Base-by-base conservation (phyloP, 495 filamentous ascomycete species). In the Cenococcum geophilum region DNA sequence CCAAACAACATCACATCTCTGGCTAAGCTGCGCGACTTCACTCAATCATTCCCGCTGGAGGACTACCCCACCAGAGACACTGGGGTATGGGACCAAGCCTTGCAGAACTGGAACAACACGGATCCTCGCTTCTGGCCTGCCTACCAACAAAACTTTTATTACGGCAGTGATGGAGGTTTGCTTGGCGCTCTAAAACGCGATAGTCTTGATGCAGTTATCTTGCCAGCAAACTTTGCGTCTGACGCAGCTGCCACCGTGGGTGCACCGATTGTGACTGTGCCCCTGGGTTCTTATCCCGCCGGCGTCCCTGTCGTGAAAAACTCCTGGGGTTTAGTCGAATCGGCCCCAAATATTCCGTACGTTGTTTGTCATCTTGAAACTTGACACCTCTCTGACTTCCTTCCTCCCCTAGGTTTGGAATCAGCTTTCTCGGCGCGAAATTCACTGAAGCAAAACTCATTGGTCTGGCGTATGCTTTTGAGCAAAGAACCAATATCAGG, bases 401-500 rank as follows among this genome's bases (percentile, higher is more conserved):
- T n/a, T n/a, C n/a, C n/a, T n/a, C n/a, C n/a, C n/a, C n/a, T n/a
- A n/a, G n/a, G n/a, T n/a, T n/a, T n/a, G n/a, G n/a, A n/a, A n/a
- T n/a, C n/a, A n/a, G n/a, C n/a, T 87, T 88, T 70, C 64, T 85
- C 52, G 85, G 83, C 0, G 53, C 56, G 0, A 76, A 75, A 47
- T 89, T 77, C 72, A 78, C 75, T 49, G 80, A 84, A 70, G 74
- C 72, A 53, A 76, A 67, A 51, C 72, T 86, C 51, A 82, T 88
- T 52, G 82, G 80, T n/a, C 78, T 80, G 71, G 84, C 84, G 34
- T 87, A 84, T 73, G 84, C 83, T 18, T 87, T 80, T 72, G 85
- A 88, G 74, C 85, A 88, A 71, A 71, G 77, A 59, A 87, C 82
- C n/a, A 73, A 70, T 71, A 74, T 78, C 5, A 64, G 82, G 52